phyloP scores from a whole-genome alignment of 2,329 filamentous ascomycete genomes.

The Exophiala calicioides region DNA sequence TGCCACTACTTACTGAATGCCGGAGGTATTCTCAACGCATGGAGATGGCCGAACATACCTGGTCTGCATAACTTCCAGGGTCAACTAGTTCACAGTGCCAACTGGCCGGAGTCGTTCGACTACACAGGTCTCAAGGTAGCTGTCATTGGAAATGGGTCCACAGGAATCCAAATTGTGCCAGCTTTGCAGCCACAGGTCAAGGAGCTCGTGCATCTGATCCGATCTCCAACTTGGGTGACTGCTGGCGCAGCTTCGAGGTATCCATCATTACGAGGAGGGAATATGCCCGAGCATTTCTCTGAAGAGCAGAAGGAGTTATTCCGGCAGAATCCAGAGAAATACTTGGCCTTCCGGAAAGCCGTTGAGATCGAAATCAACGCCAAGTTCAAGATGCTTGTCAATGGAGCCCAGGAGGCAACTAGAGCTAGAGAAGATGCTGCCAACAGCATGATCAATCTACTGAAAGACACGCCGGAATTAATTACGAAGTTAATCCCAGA shows the following conservation, averaged over 20 bases:
- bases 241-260: constrained; percentile 18
- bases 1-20: constrained; percentile 33
- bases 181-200: constrained; percentile 37
- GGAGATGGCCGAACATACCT: constrained; percentile 35
- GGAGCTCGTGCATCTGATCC: constrained; percentile 25
- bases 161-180: constrained; percentile 37
- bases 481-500: constrained; percentile 31
- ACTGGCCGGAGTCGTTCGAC: constrained; percentile 36
- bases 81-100: constrained; percentile 36
- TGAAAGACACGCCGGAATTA: constrained; percentile 23
- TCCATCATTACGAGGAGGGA: constrained; percentile 12
- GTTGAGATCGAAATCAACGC: constrained; percentile 24
- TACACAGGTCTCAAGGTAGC: constrained; percentile 28
- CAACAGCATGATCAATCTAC: constrained; percentile 28
- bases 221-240: constrained; percentile 24
- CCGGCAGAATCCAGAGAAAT: constrained; percentile 11
- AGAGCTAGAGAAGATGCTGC: constrained; percentile 7
- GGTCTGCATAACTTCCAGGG: constrained; percentile 40
- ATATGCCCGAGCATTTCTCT: constrained; percentile 25
- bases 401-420: constrained; percentile 8
- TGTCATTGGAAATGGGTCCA: constrained; percentile 33
- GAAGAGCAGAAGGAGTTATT: constrained; percentile 23
- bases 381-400: constrained; percentile 15
- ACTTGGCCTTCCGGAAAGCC: constrained; percentile 20
- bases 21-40: constrained; percentile 34